Evolutionary conservation across 768 basidiomycete genomes (phyloP), one percentile per base, ranked within the genome.

Genomic region (Pisolithus tinctorius): DNA sequence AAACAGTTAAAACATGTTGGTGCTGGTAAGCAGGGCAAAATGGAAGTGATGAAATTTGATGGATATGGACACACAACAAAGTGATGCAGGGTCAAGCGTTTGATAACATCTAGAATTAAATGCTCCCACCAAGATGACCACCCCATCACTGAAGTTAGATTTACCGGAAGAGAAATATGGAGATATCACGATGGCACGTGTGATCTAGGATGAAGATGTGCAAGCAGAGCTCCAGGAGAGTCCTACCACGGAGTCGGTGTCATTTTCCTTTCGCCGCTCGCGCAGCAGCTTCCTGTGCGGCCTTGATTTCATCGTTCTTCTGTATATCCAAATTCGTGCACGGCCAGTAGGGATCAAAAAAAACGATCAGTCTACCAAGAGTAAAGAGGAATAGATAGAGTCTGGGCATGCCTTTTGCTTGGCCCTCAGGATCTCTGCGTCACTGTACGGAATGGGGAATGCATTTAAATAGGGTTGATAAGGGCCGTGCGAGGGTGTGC

Each of bases 341-440:
- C 31, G 11, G 2, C 36, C 30, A 11, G 10, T 2, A 11, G 11
- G 11, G 11, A 34, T 2, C 20, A 1, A 11, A 13, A 11, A 13
- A 43, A 14, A n/a, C 20, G 11, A 47, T 43, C 20, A 27, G 43
- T 26, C 43, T 16, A 45, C 9, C 27, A 29, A 27, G 43, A 9
- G 25, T 43, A 14, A 43, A 27, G 43, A 47, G 36, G 44, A 26
- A 23, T 4, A 46, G 29, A 55, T 50, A 44, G 49, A 55, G 56
- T 47, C 37, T 39, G 39, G 23, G 14, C 73, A 39, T 69, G 83
- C 88, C 83, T 84, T 87, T 66, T 90, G 88, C 65, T 91, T 91
- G 54, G 81, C 80, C 51, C 84, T 77, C 53, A 91, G 65, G 42
- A 79, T 78, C 59, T 84, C 84, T 40, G 88, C 87, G 66, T 91